Conservation (phyloP, 164 flowering plant genomes). For the Vitis rupestris region DNA sequence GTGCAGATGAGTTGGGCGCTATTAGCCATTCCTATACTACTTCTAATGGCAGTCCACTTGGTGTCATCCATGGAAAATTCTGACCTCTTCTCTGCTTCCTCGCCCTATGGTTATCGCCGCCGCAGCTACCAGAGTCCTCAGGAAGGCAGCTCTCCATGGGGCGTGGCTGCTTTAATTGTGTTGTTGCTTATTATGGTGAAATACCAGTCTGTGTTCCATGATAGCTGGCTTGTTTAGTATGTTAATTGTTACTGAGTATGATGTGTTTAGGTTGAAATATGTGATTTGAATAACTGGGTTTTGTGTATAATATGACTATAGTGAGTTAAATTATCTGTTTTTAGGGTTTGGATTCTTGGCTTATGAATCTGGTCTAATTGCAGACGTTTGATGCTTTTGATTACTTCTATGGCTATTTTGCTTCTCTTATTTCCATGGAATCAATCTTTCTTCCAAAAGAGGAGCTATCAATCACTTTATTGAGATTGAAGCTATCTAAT, state of each 20-base stretch:
- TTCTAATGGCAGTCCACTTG: slow-evolving; percentile 51
- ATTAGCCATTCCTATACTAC: slow-evolving; percentile 47
- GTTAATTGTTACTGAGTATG: not conserved
- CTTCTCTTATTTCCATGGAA: too few relatives aligned
- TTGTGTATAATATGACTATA: not conserved
- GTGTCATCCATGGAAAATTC: slow-evolving; percentile 53
- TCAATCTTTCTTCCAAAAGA: too few relatives aligned
- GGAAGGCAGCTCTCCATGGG: slow-evolving; percentile 71
- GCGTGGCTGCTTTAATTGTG: slow-evolving; percentile 61
- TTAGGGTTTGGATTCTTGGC: not conserved
- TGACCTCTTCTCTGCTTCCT: slow-evolving; percentile 25
- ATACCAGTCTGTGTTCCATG: slow-evolving; percentile 61
- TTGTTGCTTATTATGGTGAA: slow-evolving; percentile 62
- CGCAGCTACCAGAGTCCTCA: slow-evolving; percentile 25
- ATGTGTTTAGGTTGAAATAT: not conserved
- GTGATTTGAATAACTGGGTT: not conserved
- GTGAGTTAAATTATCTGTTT: not conserved
- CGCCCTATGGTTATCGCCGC: slow-evolving; percentile 36
- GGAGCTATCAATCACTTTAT: too few relatives aligned
- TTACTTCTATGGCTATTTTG: too few relatives aligned
- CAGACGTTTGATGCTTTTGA: too few relatives aligned
- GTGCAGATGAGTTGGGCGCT: slow-evolving; percentile 50
- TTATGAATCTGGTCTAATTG: not conserved
- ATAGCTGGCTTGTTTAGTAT: slow-evolving; percentile 49
- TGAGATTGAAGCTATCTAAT: too few relatives aligned